Percentiles rank a stretch among this genome's conserved stretches.
These are phyloP conservation scores for Thuidium tamariscinum DNA, from an alignment of 225 moss, liverwort and hornwort species.

Conservation along the genomic window DNA sequence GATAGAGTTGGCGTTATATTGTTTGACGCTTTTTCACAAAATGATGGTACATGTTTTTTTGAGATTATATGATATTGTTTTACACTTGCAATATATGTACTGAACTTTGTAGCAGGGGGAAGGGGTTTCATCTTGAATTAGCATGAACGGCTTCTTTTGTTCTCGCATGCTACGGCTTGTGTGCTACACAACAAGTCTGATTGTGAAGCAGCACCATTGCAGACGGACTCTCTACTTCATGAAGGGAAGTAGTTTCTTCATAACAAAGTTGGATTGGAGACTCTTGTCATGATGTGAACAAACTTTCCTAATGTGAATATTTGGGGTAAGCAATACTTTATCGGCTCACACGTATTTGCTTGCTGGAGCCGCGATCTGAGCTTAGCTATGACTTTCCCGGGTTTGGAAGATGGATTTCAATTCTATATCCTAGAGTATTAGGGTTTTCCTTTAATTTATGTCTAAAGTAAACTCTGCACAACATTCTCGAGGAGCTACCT, in stretches of 20 bases:
- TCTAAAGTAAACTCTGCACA: no score
- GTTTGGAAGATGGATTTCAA: no score
- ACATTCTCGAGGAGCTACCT: no score
- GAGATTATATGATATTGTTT: not conserved
- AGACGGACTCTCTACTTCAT: slow-evolving; percentile 14
- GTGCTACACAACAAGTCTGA: not conserved
- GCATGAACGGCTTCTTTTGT: slow-evolving; percentile 51
- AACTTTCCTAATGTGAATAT: slow-evolving; percentile 43
- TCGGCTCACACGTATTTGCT: no score
- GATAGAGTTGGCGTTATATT: not conserved
- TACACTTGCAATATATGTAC: slow-evolving; percentile 17
- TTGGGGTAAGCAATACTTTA: slow-evolving; percentile 35
- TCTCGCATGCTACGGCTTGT: slow-evolving; percentile 43
- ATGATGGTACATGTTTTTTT: not conserved
- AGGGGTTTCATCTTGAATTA: slow-evolving; percentile 61
- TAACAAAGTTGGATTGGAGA: slow-evolving; percentile 29
- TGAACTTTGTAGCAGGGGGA: slow-evolving; percentile 53
- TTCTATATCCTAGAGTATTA: no score
- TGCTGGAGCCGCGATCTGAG: no score
- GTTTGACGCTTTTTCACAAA: not conserved
- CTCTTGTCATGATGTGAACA: slow-evolving; percentile 29
- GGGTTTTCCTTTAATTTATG: no score
- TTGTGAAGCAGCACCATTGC: slow-evolving; percentile 26
- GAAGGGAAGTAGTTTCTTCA: slow-evolving; percentile 27
- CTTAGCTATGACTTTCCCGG: no score